Evolutionary conservation across 2,329 filamentous ascomycete genomes (phyloP).

Genomic region (Penicillium thymicola): DNA sequence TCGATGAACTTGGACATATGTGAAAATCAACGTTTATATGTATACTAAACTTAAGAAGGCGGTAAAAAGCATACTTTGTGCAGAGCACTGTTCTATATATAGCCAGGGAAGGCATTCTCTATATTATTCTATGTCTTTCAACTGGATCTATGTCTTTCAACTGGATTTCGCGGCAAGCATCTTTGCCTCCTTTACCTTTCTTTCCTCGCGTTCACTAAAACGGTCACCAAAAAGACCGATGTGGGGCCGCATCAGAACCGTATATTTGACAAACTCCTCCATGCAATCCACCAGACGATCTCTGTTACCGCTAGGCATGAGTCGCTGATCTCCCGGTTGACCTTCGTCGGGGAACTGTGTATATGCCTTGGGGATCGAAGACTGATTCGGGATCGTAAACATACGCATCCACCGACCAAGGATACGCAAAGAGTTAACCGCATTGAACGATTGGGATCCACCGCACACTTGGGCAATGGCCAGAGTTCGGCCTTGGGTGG

Average conservation of each 20-base stretch:
- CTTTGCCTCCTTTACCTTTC: slow-evolving; percentile 22
- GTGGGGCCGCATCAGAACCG: slow-evolving; percentile 61
- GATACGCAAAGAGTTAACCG: slow-evolving; percentile 63
- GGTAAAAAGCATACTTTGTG: no score
- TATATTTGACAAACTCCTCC: slow-evolving; percentile 70
- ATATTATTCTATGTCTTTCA: background rate
- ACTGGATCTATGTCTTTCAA: background rate
- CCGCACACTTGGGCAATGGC: slow-evolving; percentile 62
- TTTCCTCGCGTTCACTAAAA: slow-evolving; percentile 55
- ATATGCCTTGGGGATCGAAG: slow-evolving; percentile 61
- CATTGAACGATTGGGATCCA: slow-evolving; percentile 65
- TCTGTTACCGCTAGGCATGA: slow-evolving; percentile 56
- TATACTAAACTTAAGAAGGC: no score
- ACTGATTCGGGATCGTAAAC: slow-evolving; percentile 66
- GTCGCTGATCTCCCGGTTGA: slow-evolving; percentile 46
- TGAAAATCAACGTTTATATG: no score
- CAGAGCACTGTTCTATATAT: no score
- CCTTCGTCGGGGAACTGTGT: slow-evolving; percentile 58
- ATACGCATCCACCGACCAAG: slow-evolving; percentile 69
- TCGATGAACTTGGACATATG: no score
- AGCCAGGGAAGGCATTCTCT: background rate
- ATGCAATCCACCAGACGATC: slow-evolving; percentile 64
- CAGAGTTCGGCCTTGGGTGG: slow-evolving; percentile 64
- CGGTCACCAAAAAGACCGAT: slow-evolving; percentile 61
- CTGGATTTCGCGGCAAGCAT: background rate